Evolutionary conservation across 1,284 basidiomycete genomes (phyloP).

Genomic region (Heterobasidion annosum): DNA sequence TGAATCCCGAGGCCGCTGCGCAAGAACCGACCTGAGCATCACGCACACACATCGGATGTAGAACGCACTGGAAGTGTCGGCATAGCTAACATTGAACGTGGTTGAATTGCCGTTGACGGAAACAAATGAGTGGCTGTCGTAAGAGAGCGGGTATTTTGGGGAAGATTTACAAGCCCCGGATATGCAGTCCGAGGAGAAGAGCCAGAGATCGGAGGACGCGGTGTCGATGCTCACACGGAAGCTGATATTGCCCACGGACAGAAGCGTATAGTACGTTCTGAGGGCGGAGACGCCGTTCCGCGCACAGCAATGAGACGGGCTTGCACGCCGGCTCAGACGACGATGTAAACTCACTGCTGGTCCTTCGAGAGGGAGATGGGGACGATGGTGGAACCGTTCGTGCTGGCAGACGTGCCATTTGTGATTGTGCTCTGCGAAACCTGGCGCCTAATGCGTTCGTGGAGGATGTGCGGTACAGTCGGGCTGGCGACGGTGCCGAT

Average conservation of each 20-base stretch:
- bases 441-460: slow-evolving; percentile 9
- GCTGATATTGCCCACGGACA: slow-evolving; percentile 48
- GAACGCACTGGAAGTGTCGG: slow-evolving; percentile 55
- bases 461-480: slow-evolving; percentile 14
- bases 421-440: slow-evolving; percentile 11
- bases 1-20: slow-evolving; percentile 56
- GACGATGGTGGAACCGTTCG: slow-evolving; percentile 18
- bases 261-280: slow-evolving; percentile 59
- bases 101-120: slow-evolving; percentile 53
- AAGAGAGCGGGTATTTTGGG: slow-evolving; percentile 60
- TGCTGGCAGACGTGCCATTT: slow-evolving; percentile 10
- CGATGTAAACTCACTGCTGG: slow-evolving; percentile 19
- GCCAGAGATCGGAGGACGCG: slow-evolving; percentile 69
- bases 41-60: background rate
- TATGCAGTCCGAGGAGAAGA: slow-evolving; percentile 55
- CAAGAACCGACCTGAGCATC: background rate
- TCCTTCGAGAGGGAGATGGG: slow-evolving; percentile 19
- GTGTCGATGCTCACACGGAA: slow-evolving; percentile 70
- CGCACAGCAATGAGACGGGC: background rate
- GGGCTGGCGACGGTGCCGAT: slow-evolving; percentile 2
- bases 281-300: too few relatives aligned
- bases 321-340: background rate
- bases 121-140: slow-evolving; percentile 55
- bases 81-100: slow-evolving; percentile 48
- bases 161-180: slow-evolving; percentile 39